Conservation (phyloP, 2,329 filamentous ascomycete genomes). For the Dothistroma pini region DNA sequence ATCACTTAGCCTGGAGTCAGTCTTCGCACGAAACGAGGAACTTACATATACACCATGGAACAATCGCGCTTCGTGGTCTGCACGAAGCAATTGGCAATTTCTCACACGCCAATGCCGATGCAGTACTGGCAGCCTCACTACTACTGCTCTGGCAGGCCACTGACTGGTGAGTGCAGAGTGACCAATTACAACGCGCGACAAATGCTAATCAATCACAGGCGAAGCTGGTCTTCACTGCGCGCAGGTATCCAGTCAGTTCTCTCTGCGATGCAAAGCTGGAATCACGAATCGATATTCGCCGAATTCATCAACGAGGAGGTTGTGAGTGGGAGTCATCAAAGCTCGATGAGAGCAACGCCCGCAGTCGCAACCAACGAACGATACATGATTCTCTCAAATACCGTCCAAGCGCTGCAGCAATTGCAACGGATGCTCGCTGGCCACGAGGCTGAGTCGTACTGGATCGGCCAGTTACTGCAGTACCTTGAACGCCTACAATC, state of each 20-base stretch:
- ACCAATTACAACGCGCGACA: neutral
- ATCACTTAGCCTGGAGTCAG: conserved; percentile 86
- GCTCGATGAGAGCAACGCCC: conserved; percentile 3
- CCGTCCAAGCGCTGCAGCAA: conserved; percentile 42
- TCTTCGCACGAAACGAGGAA: conserved; percentile 80
- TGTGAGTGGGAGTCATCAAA: conserved; percentile 23
- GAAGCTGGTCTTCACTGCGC: conserved; percentile 88
- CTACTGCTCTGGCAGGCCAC: conserved; percentile 94
- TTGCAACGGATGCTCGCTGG: conserved; percentile 43
- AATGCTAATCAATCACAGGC: conserved; percentile 52
- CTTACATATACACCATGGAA: conserved; percentile 84
- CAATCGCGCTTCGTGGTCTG: conserved; percentile 78
- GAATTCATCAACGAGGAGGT: conserved; percentile 76
- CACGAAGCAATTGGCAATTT: conserved; percentile 84
- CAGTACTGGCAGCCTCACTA: conserved; percentile 84
- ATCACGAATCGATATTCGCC: conserved; percentile 80
- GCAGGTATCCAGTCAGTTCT: conserved; percentile 88
- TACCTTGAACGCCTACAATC: conserved; percentile 46
- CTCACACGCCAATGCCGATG: conserved; percentile 82
- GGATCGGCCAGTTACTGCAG: conserved; percentile 47
- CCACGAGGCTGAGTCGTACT: conserved; percentile 47
- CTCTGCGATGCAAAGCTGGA: conserved; percentile 83
- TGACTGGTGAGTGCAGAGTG: conserved; percentile 72
- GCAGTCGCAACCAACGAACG: conserved; percentile 24
- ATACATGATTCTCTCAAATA: conserved; percentile 36